Conservation (phyloP, 495 filamentous ascomycete genomes). For the Xylaria venustula region DNA sequence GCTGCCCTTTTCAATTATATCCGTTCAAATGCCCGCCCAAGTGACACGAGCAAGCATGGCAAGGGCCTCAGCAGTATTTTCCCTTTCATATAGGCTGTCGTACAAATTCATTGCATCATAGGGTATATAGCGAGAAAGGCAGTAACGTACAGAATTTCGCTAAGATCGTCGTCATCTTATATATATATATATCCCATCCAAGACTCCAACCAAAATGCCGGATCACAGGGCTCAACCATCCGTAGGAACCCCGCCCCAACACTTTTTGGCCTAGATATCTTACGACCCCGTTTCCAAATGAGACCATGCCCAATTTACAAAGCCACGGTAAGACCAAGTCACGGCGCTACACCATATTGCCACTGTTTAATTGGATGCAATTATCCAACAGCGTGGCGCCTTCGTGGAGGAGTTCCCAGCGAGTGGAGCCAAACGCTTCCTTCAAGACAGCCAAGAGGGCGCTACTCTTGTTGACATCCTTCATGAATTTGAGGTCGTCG, state of each 20-base stretch:
- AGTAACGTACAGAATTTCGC: slow-evolving; percentile 3
- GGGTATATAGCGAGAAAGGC: slow-evolving; percentile 8
- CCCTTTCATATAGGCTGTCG: not conserved
- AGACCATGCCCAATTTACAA: not conserved
- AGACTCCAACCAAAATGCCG: slow-evolving; percentile 1
- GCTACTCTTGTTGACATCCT: slow-evolving; percentile 77
- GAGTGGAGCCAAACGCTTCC: slow-evolving; percentile 74
- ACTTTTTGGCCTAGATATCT: not conserved
- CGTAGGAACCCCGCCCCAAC: not conserved
- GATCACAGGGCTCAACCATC: not conserved
- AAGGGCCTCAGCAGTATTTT: not conserved
- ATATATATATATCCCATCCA: slow-evolving; percentile 1
- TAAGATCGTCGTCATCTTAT: not conserved
- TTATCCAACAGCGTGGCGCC: slow-evolving; percentile 76
- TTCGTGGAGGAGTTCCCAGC: slow-evolving; percentile 91
- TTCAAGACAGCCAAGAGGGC: slow-evolving; percentile 80
- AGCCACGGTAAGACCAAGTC: not conserved
- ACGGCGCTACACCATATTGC: slow-evolving; percentile 22
- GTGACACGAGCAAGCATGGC: not conserved
- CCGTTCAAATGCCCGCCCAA: not conserved
- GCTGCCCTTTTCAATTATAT: not conserved
- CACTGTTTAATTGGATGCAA: slow-evolving; percentile 61
- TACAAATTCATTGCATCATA: slow-evolving; percentile 3
- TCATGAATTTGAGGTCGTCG: slow-evolving; percentile 73
- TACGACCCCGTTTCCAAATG: not conserved